Evolutionary conservation across 345 rosid species (phyloP).

Genomic region (Lepidium aucheri): DNA sequence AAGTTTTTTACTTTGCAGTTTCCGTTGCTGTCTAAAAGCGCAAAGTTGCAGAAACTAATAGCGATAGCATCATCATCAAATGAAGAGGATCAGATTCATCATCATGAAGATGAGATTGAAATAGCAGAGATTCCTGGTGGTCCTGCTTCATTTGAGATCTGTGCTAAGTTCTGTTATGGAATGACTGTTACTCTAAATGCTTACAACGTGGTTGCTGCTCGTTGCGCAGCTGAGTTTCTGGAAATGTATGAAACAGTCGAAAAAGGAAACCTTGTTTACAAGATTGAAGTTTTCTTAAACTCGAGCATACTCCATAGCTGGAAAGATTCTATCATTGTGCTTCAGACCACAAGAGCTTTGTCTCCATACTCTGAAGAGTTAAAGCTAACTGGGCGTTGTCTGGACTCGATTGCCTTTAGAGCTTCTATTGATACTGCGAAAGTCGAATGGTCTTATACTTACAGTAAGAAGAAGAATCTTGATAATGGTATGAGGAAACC

Average conservation of each 20-base stretch:
- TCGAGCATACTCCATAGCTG: constrained; percentile 66
- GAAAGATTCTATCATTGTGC: constrained; percentile 73
- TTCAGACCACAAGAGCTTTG: constrained; percentile 52
- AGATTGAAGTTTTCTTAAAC: constrained; percentile 67
- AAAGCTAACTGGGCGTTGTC: constrained; percentile 56
- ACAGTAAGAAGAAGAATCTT: constrained; percentile 54
- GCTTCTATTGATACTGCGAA: constrained; percentile 51
- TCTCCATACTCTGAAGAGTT: constrained; percentile 52
- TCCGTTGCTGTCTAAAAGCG: constrained; percentile 66
- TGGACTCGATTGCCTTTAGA: constrained; percentile 56
- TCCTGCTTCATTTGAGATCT: constrained; percentile 79
- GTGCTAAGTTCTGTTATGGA: constrained; percentile 93
- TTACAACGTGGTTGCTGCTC: constrained; percentile 80
- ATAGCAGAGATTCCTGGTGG: constrained; percentile 85
- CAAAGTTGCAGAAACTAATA: constrained; percentile 52
- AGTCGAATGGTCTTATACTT: constrained; percentile 78
- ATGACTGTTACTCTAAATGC: constrained; percentile 86
- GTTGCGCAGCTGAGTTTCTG: constrained; percentile 80
- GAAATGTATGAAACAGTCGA: constrained; percentile 63
- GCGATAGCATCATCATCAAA: constrained; percentile 26
- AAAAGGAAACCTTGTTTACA: constrained; percentile 66
- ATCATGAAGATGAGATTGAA: constrained; percentile 48
- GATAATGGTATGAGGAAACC: constrained; percentile 47
- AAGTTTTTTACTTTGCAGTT: constrained; percentile 30
- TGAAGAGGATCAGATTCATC: constrained; percentile 38